Evolutionary conservation across 1,139 yeast species (phyloP).

Genomic region (Pichiaceae sp.): DNA sequence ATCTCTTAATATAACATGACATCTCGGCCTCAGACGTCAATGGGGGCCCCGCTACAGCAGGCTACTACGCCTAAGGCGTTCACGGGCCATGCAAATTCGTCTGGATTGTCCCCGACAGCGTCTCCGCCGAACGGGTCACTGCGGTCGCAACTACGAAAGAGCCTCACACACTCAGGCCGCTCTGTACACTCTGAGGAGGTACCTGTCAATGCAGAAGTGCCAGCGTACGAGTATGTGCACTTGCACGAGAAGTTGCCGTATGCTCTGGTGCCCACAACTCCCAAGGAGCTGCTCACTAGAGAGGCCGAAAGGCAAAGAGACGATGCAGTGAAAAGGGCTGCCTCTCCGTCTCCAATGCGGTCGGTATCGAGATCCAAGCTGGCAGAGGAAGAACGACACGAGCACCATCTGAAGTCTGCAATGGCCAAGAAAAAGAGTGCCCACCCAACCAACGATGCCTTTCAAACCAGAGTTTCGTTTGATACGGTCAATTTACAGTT

Average conservation of each 20-base stretch:
- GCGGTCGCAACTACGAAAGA: neutral
- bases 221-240: neutral
- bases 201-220: neutral
- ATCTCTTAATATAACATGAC: too few relatives aligned
- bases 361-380: neutral
- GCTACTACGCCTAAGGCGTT: too few relatives aligned
- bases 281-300: neutral
- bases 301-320: neutral
- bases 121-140: neutral
- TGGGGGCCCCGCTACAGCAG: too few relatives aligned
- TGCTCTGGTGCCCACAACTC: neutral
- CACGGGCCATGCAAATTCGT: too few relatives aligned
- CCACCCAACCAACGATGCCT: neutral
- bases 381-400: neutral
- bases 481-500: conserved; percentile 35
- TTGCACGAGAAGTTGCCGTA: neutral
- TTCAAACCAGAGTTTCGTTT: conserved; percentile 28
- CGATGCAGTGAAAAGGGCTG: neutral
- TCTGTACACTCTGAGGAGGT: neutral
- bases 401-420: neutral
- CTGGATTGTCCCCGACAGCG: too few relatives aligned
- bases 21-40: too few relatives aligned
- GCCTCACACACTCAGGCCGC: neutral
- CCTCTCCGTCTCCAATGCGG: neutral
- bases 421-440: neutral